Evolutionary conservation across 1,284 basidiomycete genomes (phyloP).

Genomic region (Ceratobasidium sp.): DNA sequence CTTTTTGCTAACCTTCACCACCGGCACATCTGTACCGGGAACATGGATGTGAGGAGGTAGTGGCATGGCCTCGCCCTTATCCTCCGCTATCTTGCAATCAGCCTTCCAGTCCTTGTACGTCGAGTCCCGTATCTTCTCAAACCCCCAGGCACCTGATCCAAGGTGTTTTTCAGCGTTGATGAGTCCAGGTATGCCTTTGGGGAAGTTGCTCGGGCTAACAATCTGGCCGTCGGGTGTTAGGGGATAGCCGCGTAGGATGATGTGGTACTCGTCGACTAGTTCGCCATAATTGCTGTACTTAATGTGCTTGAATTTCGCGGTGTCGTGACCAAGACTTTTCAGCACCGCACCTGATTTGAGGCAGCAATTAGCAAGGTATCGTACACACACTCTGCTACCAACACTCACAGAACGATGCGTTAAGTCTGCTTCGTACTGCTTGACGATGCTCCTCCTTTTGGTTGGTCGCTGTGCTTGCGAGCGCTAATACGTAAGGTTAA

Average conservation of each 20-base stretch:
- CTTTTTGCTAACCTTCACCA: neutral
- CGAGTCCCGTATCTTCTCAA: slow-evolving; percentile 2
- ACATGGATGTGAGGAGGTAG: slow-evolving; percentile 14
- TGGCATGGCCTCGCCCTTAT: neutral
- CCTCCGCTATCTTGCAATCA: neutral
- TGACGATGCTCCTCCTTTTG: neutral
- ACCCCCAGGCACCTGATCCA: neutral
- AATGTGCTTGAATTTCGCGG: neutral
- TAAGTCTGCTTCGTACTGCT: neutral
- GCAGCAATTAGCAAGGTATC: no score
- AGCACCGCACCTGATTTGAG: neutral
- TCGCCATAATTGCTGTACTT: slow-evolving; percentile 1
- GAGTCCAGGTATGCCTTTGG: neutral
- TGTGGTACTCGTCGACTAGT: neutral
- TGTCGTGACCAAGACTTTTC: neutral
- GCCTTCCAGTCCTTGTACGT: neutral
- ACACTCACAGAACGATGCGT: slow-evolving; percentile 6
- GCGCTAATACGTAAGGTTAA: neutral
- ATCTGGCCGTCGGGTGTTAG: neutral
- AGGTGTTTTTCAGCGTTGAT: neutral
- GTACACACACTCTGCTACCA: no score
- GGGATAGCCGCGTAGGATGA: slow-evolving; percentile 8
- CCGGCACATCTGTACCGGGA: neutral
- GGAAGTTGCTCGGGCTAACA: slow-evolving; percentile 8
- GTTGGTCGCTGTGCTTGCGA: neutral